Conservation (phyloP, 1,139 yeast species). For the Geotrichum australiense region DNA sequence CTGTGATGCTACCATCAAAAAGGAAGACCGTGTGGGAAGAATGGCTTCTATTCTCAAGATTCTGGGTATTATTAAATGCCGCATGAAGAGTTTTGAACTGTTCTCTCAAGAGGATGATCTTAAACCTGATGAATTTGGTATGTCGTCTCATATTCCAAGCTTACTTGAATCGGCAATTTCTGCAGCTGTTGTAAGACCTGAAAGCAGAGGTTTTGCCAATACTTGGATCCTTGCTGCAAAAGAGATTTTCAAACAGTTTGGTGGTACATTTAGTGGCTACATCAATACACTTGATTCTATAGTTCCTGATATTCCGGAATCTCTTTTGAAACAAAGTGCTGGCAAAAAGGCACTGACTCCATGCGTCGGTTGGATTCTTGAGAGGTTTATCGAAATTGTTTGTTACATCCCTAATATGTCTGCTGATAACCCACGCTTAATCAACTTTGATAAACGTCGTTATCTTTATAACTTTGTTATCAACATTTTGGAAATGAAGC, state of each 20-base stretch:
- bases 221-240: conserved; percentile 59
- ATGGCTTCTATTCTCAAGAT: conserved; percentile 66
- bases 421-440: conserved; percentile 48
- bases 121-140: conserved; percentile 26
- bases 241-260: conserved; percentile 29
- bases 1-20: conserved; percentile 44
- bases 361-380: conserved; percentile 75
- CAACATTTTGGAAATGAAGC: conserved; percentile 42
- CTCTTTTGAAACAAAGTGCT: conserved; percentile 14
- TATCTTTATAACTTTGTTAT: conserved; percentile 50
- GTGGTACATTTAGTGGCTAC: conserved; percentile 16
- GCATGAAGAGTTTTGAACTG: conserved; percentile 59
- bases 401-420: conserved; percentile 64
- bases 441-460: conserved; percentile 64
- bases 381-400: conserved; percentile 55
- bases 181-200: conserved; percentile 74
- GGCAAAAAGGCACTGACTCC: conserved; percentile 45
- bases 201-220: conserved; percentile 59
- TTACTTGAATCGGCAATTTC: conserved; percentile 76
- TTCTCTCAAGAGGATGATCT: conserved; percentile 38
- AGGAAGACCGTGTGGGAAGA: conserved; percentile 56
- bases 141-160: conserved; percentile 65
- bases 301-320: conserved; percentile 36
- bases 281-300: conserved; percentile 27
- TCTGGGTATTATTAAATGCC: conserved; percentile 57